These are phyloP conservation scores for Populus hybrid DNA, from an alignment of 441 rosid species.

Conservation along the genomic window DNA sequence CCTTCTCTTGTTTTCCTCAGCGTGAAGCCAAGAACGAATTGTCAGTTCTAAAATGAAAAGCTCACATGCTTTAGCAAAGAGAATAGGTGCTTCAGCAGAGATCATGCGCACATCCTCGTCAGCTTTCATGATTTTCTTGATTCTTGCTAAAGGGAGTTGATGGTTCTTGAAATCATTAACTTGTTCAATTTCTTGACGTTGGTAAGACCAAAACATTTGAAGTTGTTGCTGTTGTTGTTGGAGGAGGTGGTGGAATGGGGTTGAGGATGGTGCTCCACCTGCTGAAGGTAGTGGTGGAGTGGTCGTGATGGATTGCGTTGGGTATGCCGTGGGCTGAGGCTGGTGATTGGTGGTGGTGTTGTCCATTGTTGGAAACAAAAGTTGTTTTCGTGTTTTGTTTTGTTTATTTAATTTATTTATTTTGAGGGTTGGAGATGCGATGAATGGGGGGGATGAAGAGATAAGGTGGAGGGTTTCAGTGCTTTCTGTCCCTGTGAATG, in stretches of 20 bases:
- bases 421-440: not conserved
- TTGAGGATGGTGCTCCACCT: conserved; percentile 25
- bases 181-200: conserved; percentile 90
- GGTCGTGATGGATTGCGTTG: conserved; percentile 30
- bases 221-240: conserved; percentile 97
- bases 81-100: conserved; percentile 95
- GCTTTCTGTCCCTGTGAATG: conserved; percentile 8
- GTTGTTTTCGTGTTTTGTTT: not conserved
- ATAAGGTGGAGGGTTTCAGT: conserved; percentile 5
- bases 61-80: conserved; percentile 96
- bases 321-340: conserved; percentile 49
- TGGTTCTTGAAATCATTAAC: conserved; percentile 94
- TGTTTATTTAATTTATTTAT: not conserved
- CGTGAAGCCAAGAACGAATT: conserved; percentile 97
- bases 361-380: conserved; percentile 13
- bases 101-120: conserved; percentile 99
- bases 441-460: conserved; percentile 21
- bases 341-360: conserved; percentile 13
- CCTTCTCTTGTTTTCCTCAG: conserved; percentile 91
- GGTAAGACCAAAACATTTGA: conserved; percentile 89
- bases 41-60: conserved; percentile 95
- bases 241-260: conserved; percentile 70
- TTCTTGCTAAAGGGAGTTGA: conserved; percentile 90
- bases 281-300: conserved; percentile 20
- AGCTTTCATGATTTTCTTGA: conserved; percentile 98